Conservation (phyloP, 2,329 filamentous ascomycete genomes). For the Talaromyces sp. region DNA sequence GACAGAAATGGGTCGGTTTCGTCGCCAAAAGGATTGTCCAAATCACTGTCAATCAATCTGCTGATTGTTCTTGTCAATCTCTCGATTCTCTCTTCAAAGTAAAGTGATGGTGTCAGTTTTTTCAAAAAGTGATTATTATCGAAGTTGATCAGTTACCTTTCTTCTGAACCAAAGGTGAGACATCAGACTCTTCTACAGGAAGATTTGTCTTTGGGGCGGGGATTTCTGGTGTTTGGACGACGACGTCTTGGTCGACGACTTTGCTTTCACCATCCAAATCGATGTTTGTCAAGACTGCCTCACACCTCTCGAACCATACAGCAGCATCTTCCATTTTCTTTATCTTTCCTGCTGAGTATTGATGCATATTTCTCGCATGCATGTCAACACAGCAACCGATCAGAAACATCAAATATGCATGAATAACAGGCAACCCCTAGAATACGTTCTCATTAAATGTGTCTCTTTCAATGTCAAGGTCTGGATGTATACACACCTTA, state of each 20-base stretch:
- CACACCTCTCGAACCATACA: slow-evolving; percentile 10
- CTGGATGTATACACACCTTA: neutral
- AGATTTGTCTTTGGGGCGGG: neutral
- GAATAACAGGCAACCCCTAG: neutral
- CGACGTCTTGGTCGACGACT: neutral
- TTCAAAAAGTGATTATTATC: neutral
- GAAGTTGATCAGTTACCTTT: neutral
- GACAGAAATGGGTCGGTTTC: slow-evolving; percentile 14
- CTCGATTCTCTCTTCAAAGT: neutral
- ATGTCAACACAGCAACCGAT: slow-evolving; percentile 14
- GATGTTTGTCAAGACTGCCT: neutral
- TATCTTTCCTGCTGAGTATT: slow-evolving; percentile 11
- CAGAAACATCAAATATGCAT: slow-evolving; percentile 10
- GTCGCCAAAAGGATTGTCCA: neutral
- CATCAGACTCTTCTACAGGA: neutral
- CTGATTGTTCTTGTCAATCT: neutral
- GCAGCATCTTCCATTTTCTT: slow-evolving; percentile 12
- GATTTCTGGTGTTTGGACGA: neutral
- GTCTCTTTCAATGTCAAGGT: neutral
- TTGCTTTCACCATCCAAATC: neutral
- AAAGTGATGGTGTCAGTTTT: neutral
- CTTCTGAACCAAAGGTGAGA: neutral
- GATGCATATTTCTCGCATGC: slow-evolving; percentile 15
- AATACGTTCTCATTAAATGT: neutral
- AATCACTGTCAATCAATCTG: neutral